Conservation (phyloP, 257 asterid genomes). For the Solanum pennellii region DNA sequence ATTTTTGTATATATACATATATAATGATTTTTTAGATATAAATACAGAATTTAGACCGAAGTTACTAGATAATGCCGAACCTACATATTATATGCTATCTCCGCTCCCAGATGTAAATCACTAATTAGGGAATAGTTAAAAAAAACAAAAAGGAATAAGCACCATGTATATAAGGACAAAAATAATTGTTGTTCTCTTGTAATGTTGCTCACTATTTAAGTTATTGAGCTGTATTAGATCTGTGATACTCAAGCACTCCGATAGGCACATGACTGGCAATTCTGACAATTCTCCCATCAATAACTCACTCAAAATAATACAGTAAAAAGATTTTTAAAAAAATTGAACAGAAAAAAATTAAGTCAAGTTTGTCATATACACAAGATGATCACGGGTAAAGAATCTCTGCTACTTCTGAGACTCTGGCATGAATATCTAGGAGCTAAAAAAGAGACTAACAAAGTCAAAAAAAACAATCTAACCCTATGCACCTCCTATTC, state of each 20-base stretch:
- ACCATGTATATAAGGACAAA: not conserved
- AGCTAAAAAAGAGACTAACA: not conserved
- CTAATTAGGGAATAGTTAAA: not conserved
- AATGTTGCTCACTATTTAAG: not conserved
- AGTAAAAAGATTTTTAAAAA: not conserved
- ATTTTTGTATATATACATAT: not conserved
- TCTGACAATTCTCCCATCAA: not conserved
- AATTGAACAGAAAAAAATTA: not conserved
- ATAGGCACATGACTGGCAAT: not conserved
- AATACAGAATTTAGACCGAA: not conserved
- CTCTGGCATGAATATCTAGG: not conserved
- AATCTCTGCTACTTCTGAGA: slow-evolving; percentile 7
- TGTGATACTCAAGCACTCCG: not conserved
- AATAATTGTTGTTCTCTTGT: not conserved
- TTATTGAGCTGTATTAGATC: not conserved
- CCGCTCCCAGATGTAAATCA: not conserved
- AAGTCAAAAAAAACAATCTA: not conserved
- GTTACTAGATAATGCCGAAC: not conserved
- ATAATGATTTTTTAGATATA: not conserved
- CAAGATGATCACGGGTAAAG: slow-evolving; percentile 5
- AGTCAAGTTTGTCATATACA: not conserved
- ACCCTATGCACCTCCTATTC: not conserved
- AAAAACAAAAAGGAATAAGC: not conserved
- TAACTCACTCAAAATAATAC: not conserved
- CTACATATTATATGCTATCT: not conserved